Conservation (phyloP, 139 green algal genomes). For the Edaphochlamys debaryana region DNA sequence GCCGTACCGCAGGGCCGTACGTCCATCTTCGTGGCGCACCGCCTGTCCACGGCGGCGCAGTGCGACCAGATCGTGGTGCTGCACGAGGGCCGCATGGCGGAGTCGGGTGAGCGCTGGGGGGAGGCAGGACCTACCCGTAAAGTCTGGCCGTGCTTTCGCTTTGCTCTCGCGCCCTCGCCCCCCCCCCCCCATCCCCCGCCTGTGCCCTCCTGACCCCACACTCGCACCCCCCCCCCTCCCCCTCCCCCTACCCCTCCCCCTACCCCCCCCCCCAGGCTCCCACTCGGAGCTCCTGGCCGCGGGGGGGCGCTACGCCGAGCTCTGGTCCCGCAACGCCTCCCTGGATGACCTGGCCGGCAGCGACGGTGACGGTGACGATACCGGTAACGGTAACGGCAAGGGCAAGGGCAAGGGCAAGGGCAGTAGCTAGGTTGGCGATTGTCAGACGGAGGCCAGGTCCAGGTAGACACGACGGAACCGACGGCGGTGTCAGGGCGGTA, state of each 20-base stretch:
- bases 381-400: too few species aligned
- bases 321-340: slow-evolving; percentile 71
- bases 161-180: neutral
- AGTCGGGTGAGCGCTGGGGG: slow-evolving; percentile 62
- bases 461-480: too few species aligned
- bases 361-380: too few species aligned
- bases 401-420: too few species aligned
- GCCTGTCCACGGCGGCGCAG: slow-evolving; percentile 89
- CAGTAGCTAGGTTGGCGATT: too few species aligned
- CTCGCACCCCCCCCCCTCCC: neutral
- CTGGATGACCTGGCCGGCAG: slow-evolving; percentile 33
- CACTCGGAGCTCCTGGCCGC: slow-evolving; percentile 81
- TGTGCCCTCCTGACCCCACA: neutral
- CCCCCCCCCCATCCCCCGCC: neutral
- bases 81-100: slow-evolving; percentile 83
- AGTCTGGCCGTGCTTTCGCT: too few species aligned
- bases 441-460: too few species aligned
- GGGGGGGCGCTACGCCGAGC: slow-evolving; percentile 75
- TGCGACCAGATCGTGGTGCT: slow-evolving; percentile 94
- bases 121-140: neutral
- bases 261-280: slow-evolving; percentile 43
- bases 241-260: neutral
- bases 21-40: slow-evolving; percentile 94
- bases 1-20: slow-evolving; percentile 75
- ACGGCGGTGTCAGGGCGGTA: too few species aligned